Percentiles rank a stretch among this genome's conserved stretches.
Conservation (phyloP, 2,329 filamentous ascomycete genomes). For the Didymosphaeria variabile region DNA sequence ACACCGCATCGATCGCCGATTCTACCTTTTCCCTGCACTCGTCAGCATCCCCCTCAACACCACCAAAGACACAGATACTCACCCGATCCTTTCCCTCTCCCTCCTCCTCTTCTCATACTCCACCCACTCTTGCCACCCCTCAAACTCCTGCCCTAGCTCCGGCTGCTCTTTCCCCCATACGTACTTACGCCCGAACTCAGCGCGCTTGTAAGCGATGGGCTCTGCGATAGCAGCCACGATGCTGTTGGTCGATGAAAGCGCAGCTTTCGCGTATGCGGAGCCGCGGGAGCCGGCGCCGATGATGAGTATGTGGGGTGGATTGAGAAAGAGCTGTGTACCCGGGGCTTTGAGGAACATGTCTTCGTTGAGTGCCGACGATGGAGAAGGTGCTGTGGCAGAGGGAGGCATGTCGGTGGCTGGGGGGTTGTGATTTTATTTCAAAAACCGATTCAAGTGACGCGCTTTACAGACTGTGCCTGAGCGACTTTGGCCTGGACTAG, state of each 20-base stretch:
- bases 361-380: neutral
- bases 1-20: conserved; percentile 63
- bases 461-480: conserved; percentile 1
- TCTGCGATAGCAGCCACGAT: conserved; percentile 82
- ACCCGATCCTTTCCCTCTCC: conserved; percentile 47
- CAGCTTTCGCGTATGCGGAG: conserved; percentile 45
- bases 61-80: neutral
- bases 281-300: conserved; percentile 53
- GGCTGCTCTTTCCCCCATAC: conserved; percentile 71
- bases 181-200: conserved; percentile 72
- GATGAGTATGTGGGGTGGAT: conserved; percentile 44
- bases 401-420: conserved; percentile 6
- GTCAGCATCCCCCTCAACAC: neutral
- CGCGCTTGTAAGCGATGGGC: conserved; percentile 78
- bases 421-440: neutral
- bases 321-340: conserved; percentile 30
- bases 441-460: too few species aligned
- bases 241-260: conserved; percentile 54
- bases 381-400: conserved; percentile 1
- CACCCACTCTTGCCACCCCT: conserved; percentile 79
- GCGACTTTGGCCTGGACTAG: too few species aligned
- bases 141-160: conserved; percentile 72
- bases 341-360: conserved; percentile 28
- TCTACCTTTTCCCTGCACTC: conserved; percentile 19
- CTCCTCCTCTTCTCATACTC: conserved; percentile 73